A percentile compares a stretch with the other conserved stretches of the same genome.
Evolutionary conservation across 495 filamentous ascomycete genomes (phyloP).

Genomic region (Xylaria sp.): DNA sequence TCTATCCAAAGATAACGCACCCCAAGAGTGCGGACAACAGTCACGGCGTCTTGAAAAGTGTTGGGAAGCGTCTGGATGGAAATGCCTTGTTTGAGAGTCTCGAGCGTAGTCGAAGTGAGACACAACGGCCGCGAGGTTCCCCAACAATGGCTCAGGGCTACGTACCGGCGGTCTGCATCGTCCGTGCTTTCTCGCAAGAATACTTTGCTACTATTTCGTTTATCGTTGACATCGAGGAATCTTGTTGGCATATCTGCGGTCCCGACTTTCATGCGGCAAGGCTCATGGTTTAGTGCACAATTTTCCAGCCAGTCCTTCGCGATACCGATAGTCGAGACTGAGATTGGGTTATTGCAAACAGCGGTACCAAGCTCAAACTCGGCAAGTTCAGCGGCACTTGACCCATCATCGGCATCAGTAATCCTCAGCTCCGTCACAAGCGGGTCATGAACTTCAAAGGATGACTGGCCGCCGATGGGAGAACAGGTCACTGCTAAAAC

Average conservation of each 20-base stretch:
- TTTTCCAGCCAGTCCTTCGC: constrained; percentile 30
- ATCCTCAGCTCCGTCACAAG: constrained; percentile 12
- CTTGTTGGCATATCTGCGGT: constrained; percentile 26
- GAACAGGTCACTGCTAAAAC: background rate
- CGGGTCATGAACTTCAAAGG: constrained; percentile 14
- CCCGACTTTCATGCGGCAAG: constrained; percentile 16
- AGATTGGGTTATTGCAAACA: constrained; percentile 26
- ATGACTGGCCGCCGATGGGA: constrained; percentile 25
- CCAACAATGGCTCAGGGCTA: constrained; percentile 43
- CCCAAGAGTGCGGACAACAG: constrained; percentile 37
- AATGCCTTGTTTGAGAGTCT: constrained; percentile 19
- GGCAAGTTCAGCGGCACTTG: background rate
- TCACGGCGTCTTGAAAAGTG: constrained; percentile 41
- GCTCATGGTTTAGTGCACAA: constrained; percentile 28
- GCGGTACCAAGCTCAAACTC: constrained; percentile 5
- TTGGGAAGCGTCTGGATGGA: constrained; percentile 5
- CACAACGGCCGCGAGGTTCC: constrained; percentile 24
- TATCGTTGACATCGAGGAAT: constrained; percentile 24
- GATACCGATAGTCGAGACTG: constrained; percentile 18
- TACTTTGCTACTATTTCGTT: constrained; percentile 2
- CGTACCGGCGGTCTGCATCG: constrained; percentile 25
- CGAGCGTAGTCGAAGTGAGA: constrained; percentile 4
- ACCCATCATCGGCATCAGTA: background rate
- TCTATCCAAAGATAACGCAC: constrained; percentile 55
- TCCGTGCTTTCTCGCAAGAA: constrained; percentile 22